Evolutionary conservation across 139 green algal species (phyloP), one percentile per base, ranked within the genome.

Genomic region (Micractinium sp.): DNA sequence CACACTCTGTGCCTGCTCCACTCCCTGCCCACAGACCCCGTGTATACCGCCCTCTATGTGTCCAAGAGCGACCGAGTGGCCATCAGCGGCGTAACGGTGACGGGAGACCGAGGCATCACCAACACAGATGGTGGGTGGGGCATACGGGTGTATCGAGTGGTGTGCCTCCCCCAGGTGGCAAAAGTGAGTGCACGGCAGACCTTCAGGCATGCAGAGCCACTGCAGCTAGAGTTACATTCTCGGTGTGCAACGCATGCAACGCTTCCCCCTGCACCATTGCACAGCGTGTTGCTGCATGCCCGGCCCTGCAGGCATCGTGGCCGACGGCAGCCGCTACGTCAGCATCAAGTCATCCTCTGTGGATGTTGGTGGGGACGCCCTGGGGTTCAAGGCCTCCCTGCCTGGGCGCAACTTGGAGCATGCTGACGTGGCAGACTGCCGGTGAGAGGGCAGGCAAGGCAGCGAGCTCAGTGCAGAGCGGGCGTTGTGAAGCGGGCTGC

Each of bases 71-170:
- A 74, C 1, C 15, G 77, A 5, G 93, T 95, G 9, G 23, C 29
- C 0, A 27, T 95, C 25, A 41, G 33, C 1, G 78, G 80, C 0
- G 27, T 94, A 22, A 81, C 18, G n/a, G 90, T 94, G 23, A 9
- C 2, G 1, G 88, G 91, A 36, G 89, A 92, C 87, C 27, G 60
- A 14, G 56, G 69, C 71, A 89, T 94, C 84, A 66, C 89, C 13
- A 94, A 94, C 87, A 94, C 89, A 33, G 92, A 94, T 56, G 92
- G 90, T 91, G 36, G 15, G 90, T 41, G n/a, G n/a, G n/a, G n/a
- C n/a, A n/a, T n/a, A n/a, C n/a, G n/a, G n/a, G n/a, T n/a, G n/a
- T n/a, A n/a, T n/a, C n/a, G n/a, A n/a, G n/a, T n/a, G n/a, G n/a
- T n/a, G n/a, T n/a, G n/a, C n/a, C n/a, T n/a, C n/a, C n/a, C n/a